Percentiles rank a stretch among this genome's conserved stretches.
Evolutionary conservation across 306 rosid species (phyloP).

Genomic region (Hippophae rhamnoides): DNA sequence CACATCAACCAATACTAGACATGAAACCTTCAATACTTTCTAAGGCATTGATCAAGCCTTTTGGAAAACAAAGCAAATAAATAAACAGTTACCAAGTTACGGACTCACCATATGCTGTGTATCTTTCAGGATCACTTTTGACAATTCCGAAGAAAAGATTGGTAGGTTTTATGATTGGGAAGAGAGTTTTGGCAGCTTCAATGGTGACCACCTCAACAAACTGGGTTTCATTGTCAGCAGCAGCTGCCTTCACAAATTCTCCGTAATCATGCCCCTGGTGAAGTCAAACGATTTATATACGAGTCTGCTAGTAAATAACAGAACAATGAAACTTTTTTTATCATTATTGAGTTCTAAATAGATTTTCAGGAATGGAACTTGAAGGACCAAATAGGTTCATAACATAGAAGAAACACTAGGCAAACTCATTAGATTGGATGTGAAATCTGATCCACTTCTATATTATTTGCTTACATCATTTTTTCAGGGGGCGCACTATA

Average conservation of each 20-base stretch:
- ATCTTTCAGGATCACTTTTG: slow-evolving; percentile 78
- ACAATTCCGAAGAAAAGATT: slow-evolving; percentile 57
- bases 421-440: neutral
- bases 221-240: slow-evolving; percentile 66
- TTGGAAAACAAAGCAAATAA: neutral
- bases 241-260: slow-evolving; percentile 66
- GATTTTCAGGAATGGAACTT: neutral
- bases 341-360: neutral
- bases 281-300: slow-evolving; percentile 8
- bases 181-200: slow-evolving; percentile 60
- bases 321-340: slow-evolving; percentile 8
- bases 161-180: slow-evolving; percentile 44
- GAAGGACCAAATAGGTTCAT: neutral
- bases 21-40: slow-evolving; percentile 3
- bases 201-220: slow-evolving; percentile 53
- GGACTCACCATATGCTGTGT: slow-evolving; percentile 67
- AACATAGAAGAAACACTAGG: neutral
- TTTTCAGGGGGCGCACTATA: too few relatives aligned
- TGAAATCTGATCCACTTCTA: neutral
- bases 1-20: slow-evolving; percentile 2
- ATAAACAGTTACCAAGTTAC: slow-evolving; percentile 3
- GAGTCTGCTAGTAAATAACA: neutral
- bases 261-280: slow-evolving; percentile 58
- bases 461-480: neutral
- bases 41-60: neutral